Evolutionary conservation across 164 flowering plant species (phyloP), one percentile per base, ranked within the genome.

Genomic region (Vitis rupestris): DNA sequence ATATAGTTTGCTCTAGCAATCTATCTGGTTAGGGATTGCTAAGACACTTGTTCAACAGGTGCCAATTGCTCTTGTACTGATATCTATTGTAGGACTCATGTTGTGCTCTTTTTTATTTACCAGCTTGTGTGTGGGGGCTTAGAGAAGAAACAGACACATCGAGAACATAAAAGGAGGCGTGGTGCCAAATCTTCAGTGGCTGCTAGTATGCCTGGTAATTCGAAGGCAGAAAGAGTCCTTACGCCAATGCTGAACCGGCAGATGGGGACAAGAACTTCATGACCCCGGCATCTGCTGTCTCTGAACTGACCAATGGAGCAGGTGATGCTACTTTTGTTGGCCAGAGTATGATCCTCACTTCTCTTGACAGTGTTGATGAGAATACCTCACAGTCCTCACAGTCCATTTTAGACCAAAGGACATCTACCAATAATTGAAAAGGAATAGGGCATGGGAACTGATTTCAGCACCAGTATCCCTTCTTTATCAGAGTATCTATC

Each of bases 51-150:
- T 37, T 37, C 44, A 37, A 37, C 7, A 3, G 44, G 44, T 37
- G 4, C 44, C 7, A 6, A 37, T 37, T 2, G 44, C 44, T 37
- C 4, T 37, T 37, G 44, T 3, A 30, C 55, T 14, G 10, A 10
- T 4, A n/a, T 48, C 14, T 2, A 48, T 17, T 48, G 52, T 31
- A 66, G 44, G 47, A n/a, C 48, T 10, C 29, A 59, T 23, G 50
- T 50, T 30, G 55, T 37, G 37, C 37, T 50, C 64, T 50, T 7
- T 37, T 23, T n/a, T 51, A 31, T 65, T 29, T 54, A 1, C 10
- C 68, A 73, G 78, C 59, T 75, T 15, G 30, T 70, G 31, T 51
- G 62, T 49, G 71, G 64, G 17, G 65, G 64, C 62, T 75, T 75
- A 57, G 65, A 60, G 63, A 66, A 60, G 63, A 66, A 70, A 66